Evolutionary conservation across 352 stramenopile genomes (phyloP).

Genomic region (Elongisporangium undulatum): DNA sequence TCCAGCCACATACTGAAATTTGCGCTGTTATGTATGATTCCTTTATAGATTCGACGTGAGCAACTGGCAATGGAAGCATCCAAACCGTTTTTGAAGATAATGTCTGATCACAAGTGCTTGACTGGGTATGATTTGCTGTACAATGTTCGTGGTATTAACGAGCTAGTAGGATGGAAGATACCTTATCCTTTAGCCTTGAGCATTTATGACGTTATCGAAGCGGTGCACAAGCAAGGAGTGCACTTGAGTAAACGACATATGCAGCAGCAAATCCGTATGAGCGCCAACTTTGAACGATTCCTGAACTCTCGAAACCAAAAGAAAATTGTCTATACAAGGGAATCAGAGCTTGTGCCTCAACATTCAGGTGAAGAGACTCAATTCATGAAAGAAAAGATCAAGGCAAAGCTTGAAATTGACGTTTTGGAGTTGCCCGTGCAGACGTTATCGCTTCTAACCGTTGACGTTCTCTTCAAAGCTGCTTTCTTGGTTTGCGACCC

Average conservation of each 20-base stretch:
- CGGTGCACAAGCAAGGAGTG: constrained; percentile 34
- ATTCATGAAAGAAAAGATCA: constrained; percentile 20
- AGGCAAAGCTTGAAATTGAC: constrained; percentile 25
- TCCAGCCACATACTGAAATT: background rate
- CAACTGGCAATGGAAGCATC: constrained; percentile 39
- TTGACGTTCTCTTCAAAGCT: constrained; percentile 50
- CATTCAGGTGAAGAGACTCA: background rate
- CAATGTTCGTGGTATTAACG: constrained; percentile 35
- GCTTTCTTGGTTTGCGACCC: constrained; percentile 31
- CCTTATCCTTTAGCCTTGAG: constrained; percentile 35
- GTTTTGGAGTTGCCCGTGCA: constrained; percentile 41
- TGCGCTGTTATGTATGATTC: background rate
- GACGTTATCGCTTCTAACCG: constrained; percentile 8
- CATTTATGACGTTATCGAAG: constrained; percentile 53
- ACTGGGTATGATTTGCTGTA: constrained; percentile 54
- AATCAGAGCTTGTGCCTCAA: background rate
- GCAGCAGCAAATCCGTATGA: constrained; percentile 33
- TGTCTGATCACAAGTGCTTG: constrained; percentile 45
- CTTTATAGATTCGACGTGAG: constrained; percentile 42
- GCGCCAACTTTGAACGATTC: constrained; percentile 35
- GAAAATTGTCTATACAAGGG: background rate
- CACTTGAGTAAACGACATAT: constrained; percentile 38
- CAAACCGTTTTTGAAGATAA: constrained; percentile 23
- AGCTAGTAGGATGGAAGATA: constrained; percentile 53
- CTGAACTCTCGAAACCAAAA: constrained; percentile 10